phyloP scores from a whole-genome alignment of 306 rosid genomes.

The Quercus mongolica region DNA sequence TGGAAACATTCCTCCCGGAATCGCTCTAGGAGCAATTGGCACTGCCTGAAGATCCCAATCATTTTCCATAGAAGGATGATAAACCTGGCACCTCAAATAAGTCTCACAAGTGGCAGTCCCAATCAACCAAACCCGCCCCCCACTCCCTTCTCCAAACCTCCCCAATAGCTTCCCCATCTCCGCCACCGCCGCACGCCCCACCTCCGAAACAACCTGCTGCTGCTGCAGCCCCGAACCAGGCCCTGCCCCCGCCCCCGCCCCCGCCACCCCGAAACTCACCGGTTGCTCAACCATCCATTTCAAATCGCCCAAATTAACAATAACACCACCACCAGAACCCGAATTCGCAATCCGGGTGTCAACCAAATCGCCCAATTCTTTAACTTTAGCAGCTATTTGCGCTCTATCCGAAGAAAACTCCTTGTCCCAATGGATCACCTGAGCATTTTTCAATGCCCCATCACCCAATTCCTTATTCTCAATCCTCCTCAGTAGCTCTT shows the following conservation, averaged over 20 bases:
- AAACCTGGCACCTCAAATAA: conserved; percentile 96
- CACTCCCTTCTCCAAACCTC: conserved; percentile 50
- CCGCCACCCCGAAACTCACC: conserved; percentile 35
- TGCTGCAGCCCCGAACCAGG: conserved; percentile 25
- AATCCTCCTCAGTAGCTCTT: conserved; percentile 66
- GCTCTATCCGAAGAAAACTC: conserved; percentile 60
- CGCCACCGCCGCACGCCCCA: conserved; percentile 64
- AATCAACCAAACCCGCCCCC: conserved; percentile 69
- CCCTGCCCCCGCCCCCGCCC: conserved; percentile 38
- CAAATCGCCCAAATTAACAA: conserved; percentile 86
- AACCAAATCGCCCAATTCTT: conserved; percentile 62
- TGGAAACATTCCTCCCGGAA: conserved; percentile 67
- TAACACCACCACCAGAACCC: conserved; percentile 30
- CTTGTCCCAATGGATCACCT: conserved; percentile 68
- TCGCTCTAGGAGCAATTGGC: conserved; percentile 65
- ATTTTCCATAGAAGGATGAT: conserved; percentile 94
- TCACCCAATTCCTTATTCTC: conserved; percentile 64
- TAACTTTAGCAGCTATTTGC: conserved; percentile 44
- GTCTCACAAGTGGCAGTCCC: conserved; percentile 99
- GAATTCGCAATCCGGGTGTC: conserved; percentile 48
- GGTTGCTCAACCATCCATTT: conserved; percentile 93
- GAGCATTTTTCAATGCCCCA: conserved; percentile 42
- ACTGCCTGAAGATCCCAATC: conserved; percentile 99
- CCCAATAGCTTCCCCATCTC: conserved; percentile 75
- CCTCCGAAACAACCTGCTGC: conserved; percentile 64